Evolutionary conservation across 2,329 filamentous ascomycete species (phyloP).

Genomic region (Hymenoscyphus salicellus): DNA sequence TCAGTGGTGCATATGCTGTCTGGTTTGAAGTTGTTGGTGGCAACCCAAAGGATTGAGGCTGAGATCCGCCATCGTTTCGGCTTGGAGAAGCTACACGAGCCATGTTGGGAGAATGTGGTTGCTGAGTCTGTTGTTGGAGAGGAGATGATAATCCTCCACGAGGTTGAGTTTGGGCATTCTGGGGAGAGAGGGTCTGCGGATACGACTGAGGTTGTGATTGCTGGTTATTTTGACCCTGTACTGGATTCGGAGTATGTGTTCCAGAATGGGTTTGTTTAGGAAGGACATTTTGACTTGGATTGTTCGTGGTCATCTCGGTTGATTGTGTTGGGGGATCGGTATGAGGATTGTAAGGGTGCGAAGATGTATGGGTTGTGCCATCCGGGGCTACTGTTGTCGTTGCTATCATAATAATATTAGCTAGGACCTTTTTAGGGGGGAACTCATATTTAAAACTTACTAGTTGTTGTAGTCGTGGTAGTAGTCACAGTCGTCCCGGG

Average conservation of each 20-base stretch:
- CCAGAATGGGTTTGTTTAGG: neutral
- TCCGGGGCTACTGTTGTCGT: constrained; percentile 28
- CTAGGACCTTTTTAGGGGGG: neutral
- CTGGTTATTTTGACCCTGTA: neutral
- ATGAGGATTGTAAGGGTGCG: constrained; percentile 27
- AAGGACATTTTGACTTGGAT: constrained; percentile 13
- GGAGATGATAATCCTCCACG: neutral
- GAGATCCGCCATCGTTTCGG: neutral
- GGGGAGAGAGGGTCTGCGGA: neutral
- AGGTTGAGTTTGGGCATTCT: constrained; percentile 1
- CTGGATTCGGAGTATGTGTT: neutral
- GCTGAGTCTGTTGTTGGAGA: neutral
- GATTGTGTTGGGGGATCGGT: constrained; percentile 28
- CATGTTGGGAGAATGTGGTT: neutral
- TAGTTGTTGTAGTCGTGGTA: constrained; percentile 30
- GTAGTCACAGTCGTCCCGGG: constrained; percentile 28
- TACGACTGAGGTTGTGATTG: neutral
- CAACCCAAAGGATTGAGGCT: neutral
- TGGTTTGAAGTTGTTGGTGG: neutral
- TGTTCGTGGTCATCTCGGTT: constrained; percentile 20
- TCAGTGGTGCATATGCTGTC: neutral
- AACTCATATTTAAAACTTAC: too few relatives aligned
- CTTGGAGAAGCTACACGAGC: neutral
- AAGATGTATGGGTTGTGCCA: constrained; percentile 25
- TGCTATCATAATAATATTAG: constrained; percentile 13